Conservation (phyloP, 768 basidiomycete species). For the Holtermanniella nyarrowii region DNA sequence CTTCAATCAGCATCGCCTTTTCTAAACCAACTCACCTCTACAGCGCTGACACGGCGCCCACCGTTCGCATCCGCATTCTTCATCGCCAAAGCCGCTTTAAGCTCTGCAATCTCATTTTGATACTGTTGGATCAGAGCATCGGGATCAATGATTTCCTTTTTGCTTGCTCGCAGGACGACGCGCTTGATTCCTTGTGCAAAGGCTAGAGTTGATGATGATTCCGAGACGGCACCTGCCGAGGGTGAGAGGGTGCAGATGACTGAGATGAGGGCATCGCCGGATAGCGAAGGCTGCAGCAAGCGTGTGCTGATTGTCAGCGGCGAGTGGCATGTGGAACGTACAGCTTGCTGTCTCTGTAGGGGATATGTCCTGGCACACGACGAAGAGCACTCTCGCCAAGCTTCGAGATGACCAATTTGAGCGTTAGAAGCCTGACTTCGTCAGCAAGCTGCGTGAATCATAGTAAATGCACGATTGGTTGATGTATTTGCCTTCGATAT, state of each 20-base stretch:
- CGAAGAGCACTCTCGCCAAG: conserved; percentile 67
- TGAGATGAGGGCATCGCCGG: conserved; percentile 88
- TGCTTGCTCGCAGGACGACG: conserved; percentile 77
- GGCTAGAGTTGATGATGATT: conserved; percentile 76
- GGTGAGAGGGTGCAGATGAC: conserved; percentile 95
- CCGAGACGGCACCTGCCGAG: conserved; percentile 61
- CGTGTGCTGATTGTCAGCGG: conserved; percentile 48
- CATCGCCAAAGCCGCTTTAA: conserved; percentile 51
- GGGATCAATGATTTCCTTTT: conserved; percentile 87
- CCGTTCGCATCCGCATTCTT: conserved; percentile 42
- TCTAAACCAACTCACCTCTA: conserved; percentile 8
- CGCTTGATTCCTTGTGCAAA: conserved; percentile 88
- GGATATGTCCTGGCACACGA: conserved; percentile 62
- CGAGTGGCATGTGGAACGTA: conserved; percentile 7
- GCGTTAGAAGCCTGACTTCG: conserved; percentile 79
- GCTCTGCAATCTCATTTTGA: conserved; percentile 83
- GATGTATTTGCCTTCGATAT: conserved; percentile 93
- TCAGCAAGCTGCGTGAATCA: background rate
- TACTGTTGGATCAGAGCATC: conserved; percentile 90
- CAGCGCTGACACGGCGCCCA: background rate
- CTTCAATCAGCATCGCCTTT: conserved; percentile 4
- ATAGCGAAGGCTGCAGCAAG: conserved; percentile 85
- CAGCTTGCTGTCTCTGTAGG: conserved; percentile 90
- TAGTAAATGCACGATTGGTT: conserved; percentile 48
- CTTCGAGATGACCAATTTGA: conserved; percentile 85